Conservation (phyloP, 1,139 yeast genomes). For the Zhuliangozyma parablackwelliae region DNA sequence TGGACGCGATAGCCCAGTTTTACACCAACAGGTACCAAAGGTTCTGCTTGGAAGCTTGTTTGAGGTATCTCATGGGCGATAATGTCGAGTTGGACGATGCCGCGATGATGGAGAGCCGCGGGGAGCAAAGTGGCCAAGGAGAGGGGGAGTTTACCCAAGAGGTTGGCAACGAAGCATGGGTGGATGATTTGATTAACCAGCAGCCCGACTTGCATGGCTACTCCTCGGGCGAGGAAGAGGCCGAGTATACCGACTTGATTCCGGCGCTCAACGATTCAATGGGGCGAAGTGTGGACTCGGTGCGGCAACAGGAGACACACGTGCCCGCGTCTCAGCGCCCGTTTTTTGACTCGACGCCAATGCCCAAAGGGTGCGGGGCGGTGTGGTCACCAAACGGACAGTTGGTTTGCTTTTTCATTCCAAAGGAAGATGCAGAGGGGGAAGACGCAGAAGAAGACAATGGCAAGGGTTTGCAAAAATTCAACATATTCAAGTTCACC, state of each 20-base stretch:
- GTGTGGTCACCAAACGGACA: slow-evolving; percentile 78
- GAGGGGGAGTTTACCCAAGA: slow-evolving; percentile 22
- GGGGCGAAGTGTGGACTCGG: neutral
- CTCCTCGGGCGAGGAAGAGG: slow-evolving; percentile 29
- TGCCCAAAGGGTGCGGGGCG: slow-evolving; percentile 93
- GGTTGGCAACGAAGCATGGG: slow-evolving; percentile 43
- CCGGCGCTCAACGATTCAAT: slow-evolving; percentile 10
- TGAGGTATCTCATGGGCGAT: slow-evolving; percentile 80
- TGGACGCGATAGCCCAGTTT: slow-evolving; percentile 54
- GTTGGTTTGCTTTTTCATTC: slow-evolving; percentile 78
- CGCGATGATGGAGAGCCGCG: slow-evolving; percentile 17
- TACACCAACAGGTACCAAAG: slow-evolving; percentile 52
- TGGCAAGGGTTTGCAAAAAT: slow-evolving; percentile 24
- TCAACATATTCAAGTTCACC: slow-evolving; percentile 35
- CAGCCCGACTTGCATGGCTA: slow-evolving; percentile 23
- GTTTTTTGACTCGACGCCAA: slow-evolving; percentile 72
- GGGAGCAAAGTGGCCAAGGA: slow-evolving; percentile 6
- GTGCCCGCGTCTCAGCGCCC: slow-evolving; percentile 10
- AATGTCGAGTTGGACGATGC: slow-evolving; percentile 50
- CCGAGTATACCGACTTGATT: slow-evolving; percentile 30
- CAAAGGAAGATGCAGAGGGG: slow-evolving; percentile 29
- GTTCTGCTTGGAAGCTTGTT: slow-evolving; percentile 77
- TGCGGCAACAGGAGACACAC: slow-evolving; percentile 10
- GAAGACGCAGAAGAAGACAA: slow-evolving; percentile 25
- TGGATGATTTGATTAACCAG: slow-evolving; percentile 39